A percentile compares a stretch with the other conserved stretches of the same genome.
phyloP scores from a whole-genome alignment of 2,329 filamentous ascomycete species.

The Aspergillus clavatus region DNA sequence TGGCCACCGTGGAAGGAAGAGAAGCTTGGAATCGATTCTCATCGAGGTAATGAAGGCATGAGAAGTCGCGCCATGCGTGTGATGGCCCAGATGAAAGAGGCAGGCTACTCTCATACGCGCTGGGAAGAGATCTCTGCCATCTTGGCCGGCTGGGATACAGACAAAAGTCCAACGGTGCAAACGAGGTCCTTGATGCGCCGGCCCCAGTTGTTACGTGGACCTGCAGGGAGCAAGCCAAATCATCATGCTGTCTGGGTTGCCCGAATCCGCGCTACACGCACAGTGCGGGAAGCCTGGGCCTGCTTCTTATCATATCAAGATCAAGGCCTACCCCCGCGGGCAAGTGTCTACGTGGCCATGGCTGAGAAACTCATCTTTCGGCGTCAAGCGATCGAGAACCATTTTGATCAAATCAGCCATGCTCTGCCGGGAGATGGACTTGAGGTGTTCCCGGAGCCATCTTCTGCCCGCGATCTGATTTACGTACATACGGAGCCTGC shows the following conservation, averaged over 20 bases:
- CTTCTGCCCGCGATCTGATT: conserved; percentile 53
- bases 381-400: conserved; percentile 19
- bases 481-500: conserved; percentile 54
- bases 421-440: conserved; percentile 52
- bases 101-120: conserved; percentile 48
- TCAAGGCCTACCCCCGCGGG: conserved; percentile 31
- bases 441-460: conserved; percentile 52
- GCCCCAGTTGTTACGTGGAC: conserved; percentile 17
- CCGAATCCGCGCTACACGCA: conserved; percentile 56
- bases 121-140: conserved; percentile 54
- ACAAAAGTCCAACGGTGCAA: conserved; percentile 60
- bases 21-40: conserved; percentile 56
- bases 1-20: conserved; percentile 65
- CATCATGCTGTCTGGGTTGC: conserved; percentile 49
- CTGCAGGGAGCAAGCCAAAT: conserved; percentile 12
- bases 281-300: conserved; percentile 60
- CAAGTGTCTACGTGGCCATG: conserved; percentile 52
- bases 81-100: conserved; percentile 54
- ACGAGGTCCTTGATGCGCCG: conserved; percentile 45
- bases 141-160: conserved; percentile 59
- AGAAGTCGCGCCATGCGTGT: conserved; percentile 54
- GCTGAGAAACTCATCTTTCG: conserved; percentile 51
- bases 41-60: conserved; percentile 52
- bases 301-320: conserved; percentile 56
- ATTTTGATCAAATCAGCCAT: conserved; percentile 20